A percentile compares a stretch with the other conserved stretches of the same genome.
Evolutionary conservation across 306 rosid species (phyloP).

Genomic region (Begonia masoniana): DNA sequence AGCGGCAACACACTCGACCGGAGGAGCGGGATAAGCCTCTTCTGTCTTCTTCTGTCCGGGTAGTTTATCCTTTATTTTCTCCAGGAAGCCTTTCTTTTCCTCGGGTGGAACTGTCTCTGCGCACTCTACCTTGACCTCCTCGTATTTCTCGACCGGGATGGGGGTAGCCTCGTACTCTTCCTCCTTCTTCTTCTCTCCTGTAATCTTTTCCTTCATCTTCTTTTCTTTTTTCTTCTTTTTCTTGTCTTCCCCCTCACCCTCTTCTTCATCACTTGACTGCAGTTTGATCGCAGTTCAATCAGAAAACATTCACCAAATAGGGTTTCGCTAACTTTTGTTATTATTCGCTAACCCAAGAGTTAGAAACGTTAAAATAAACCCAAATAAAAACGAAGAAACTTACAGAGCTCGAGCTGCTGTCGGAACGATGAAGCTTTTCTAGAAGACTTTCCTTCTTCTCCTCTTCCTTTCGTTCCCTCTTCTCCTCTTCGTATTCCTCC

Average conservation of each 20-base stretch:
- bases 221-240: conserved; percentile 18
- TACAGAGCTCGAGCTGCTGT: conserved; percentile 40
- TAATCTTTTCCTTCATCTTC: conserved; percentile 6
- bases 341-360: no score
- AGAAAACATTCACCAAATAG: no score
- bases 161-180: conserved; percentile 19
- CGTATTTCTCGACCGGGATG: conserved; percentile 46
- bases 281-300: neutral
- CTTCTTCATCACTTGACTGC: conserved; percentile 80
- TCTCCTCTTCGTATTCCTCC: conserved; percentile 10
- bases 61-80: conserved; percentile 70
- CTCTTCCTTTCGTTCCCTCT: neutral
- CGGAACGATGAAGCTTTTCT: conserved; percentile 27
- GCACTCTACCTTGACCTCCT: conserved; percentile 1
- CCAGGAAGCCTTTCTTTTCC: conserved; percentile 74
- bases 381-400: neutral
- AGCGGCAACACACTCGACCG: conserved; percentile 1
- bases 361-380: no score
- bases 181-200: conserved; percentile 13
- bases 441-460: conserved; percentile 18
- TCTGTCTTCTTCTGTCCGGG: conserved; percentile 80
- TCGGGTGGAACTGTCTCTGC: conserved; percentile 16
- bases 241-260: conserved; percentile 32
- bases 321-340: no score
- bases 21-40: conserved; percentile 2